These are phyloP conservation scores for Leptographium wingfieldii DNA, from an alignment of 2,329 filamentous ascomycete genomes.

Conservation along the genomic window DNA sequence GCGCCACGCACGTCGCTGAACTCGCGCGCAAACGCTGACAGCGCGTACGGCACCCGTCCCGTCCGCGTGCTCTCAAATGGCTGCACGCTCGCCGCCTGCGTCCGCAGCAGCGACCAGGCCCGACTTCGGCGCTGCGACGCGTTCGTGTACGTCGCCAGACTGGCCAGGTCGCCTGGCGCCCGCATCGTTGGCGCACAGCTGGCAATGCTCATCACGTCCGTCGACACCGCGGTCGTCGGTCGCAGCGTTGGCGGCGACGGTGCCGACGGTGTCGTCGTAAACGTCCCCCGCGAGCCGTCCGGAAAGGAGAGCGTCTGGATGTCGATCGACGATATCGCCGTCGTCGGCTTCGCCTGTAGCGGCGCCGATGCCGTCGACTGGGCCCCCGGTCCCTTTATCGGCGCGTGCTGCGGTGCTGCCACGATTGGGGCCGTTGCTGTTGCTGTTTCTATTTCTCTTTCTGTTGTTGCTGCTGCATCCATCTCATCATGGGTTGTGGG, in stretches of 20 bases:
- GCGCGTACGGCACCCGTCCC: constrained; percentile 33
- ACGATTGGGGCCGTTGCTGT: constrained; percentile 28
- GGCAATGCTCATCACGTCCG: constrained; percentile 52
- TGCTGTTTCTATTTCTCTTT: constrained; percentile 17
- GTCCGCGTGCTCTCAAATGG: constrained; percentile 44
- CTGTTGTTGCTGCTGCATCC: neutral
- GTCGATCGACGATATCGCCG: constrained; percentile 70
- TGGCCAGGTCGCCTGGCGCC: constrained; percentile 61
- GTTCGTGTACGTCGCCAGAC: constrained; percentile 53
- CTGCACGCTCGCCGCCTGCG: constrained; percentile 45
- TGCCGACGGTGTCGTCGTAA: constrained; percentile 31
- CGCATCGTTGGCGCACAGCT: constrained; percentile 54
- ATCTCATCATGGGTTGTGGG: neutral
- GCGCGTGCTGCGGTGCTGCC: too few relatives aligned
- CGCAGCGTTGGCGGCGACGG: constrained; percentile 21
- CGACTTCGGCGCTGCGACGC: constrained; percentile 53
- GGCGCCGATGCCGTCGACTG: constrained; percentile 21
- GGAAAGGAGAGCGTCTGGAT: constrained; percentile 64
- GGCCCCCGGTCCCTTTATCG: constrained; percentile 29
- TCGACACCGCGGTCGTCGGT: neutral
- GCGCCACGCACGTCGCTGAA: constrained; percentile 53
- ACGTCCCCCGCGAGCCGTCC: constrained; percentile 55
- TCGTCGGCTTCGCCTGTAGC: constrained; percentile 59
- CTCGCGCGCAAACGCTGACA: constrained; percentile 60
- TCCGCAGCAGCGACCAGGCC: constrained; percentile 54